Percentiles rank a stretch among this genome's conserved stretches.
Evolutionary conservation across 2,329 filamentous ascomycete species (phyloP).

Genomic region (Coniochaeta prunicola): DNA sequence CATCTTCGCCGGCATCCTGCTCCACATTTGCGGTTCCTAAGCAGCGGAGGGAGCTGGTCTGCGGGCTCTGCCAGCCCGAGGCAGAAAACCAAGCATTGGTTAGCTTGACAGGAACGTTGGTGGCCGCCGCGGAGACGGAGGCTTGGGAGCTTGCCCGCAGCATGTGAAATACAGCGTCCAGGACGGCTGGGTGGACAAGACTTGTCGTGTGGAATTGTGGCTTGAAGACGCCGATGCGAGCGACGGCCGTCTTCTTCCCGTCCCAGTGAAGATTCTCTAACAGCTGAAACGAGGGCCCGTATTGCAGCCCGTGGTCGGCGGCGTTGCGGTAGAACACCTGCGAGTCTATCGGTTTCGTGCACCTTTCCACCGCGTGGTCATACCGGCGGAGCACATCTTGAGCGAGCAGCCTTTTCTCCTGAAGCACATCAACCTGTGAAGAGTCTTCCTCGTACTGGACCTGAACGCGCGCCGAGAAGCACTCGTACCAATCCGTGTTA

Average conservation of each 20-base stretch:
- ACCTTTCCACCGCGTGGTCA: conserved; percentile 10
- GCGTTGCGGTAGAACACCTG: conserved; percentile 20
- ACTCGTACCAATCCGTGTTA: conserved; percentile 21
- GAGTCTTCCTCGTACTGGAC: conserved; percentile 17
- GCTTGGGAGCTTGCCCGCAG: conserved; percentile 10
- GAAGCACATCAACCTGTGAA: conserved; percentile 6
- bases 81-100: conserved; percentile 24
- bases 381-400: conserved; percentile 5
- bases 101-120: conserved; percentile 22
- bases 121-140: conserved; percentile 8
- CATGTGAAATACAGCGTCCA: conserved; percentile 27
- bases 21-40: conserved; percentile 11
- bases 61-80: conserved; percentile 21
- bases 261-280: conserved; percentile 23
- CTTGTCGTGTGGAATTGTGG: conserved; percentile 13
- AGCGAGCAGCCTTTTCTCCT: neutral
- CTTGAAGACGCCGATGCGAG: conserved; percentile 14
- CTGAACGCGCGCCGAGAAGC: conserved; percentile 21
- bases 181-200: conserved; percentile 27
- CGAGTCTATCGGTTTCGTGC: conserved; percentile 16
- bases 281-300: conserved; percentile 22
- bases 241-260: conserved; percentile 13
- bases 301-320: conserved; percentile 19
- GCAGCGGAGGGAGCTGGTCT: conserved; percentile 17
- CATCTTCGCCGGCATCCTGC: conserved; percentile 15